phyloP scores from a whole-genome alignment of 305 asterid species.

The Solanum hybrid region DNA sequence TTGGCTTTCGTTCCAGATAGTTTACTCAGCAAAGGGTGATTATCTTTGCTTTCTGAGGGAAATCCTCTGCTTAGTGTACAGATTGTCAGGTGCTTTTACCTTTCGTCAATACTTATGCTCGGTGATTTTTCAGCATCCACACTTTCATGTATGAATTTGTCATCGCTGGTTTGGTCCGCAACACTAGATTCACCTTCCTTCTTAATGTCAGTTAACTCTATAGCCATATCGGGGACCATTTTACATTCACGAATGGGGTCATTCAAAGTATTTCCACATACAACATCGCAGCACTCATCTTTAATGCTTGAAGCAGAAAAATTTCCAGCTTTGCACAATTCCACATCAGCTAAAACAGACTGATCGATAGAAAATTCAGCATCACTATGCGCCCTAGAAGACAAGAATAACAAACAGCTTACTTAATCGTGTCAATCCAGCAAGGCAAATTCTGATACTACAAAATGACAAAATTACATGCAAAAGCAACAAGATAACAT shows the following conservation, averaged over 20 bases:
- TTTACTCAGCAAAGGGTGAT: not conserved
- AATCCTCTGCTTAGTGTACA: not conserved
- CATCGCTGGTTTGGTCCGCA: conserved; percentile 1
- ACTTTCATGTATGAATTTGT: not conserved
- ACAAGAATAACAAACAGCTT: not conserved
- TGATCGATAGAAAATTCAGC: conserved; percentile 14
- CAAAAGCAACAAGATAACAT: not conserved
- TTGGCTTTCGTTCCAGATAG: not conserved
- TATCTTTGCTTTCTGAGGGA: not conserved
- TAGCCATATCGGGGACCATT: not conserved
- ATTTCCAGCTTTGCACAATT: conserved; percentile 20
- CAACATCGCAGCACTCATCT: conserved; percentile 15
- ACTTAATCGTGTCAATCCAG: not conserved
- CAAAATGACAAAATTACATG: not conserved
- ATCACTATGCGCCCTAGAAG: not conserved
- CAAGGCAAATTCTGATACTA: not conserved
- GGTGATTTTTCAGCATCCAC: not conserved
- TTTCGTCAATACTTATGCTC: not conserved
- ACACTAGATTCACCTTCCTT: conserved; percentile 2
- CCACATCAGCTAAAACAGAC: conserved; percentile 25
- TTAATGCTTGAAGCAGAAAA: conserved; percentile 19
- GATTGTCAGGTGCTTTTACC: not conserved
- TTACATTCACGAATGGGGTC: not conserved
- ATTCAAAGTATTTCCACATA: not conserved
- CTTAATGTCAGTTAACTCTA: not conserved